These are phyloP conservation scores for Beta macrorhiza DNA, from an alignment of 179 eudicot genomes.

Conservation along the genomic window DNA sequence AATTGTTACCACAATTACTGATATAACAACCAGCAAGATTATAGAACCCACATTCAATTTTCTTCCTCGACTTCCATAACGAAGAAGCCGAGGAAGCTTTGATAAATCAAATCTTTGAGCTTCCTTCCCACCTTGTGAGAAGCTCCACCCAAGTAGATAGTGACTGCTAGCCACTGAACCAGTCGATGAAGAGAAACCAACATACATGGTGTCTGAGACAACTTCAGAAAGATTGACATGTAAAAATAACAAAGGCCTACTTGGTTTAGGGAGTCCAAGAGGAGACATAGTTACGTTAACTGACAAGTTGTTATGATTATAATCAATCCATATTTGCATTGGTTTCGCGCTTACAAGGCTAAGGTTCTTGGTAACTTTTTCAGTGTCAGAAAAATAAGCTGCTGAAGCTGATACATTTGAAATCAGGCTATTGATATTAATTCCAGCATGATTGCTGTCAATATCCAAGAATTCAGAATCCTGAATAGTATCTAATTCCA, in stretches of 20 bases:
- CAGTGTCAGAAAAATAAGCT: conserved; percentile 18
- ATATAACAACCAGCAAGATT: conserved; percentile 8
- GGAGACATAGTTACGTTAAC: conserved; percentile 37
- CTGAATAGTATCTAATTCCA: conserved; percentile 35
- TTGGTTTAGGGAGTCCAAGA: conserved; percentile 23
- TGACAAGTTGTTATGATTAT: conserved; percentile 13
- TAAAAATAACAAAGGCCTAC: conserved; percentile 25
- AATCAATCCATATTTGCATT: conserved; percentile 46
- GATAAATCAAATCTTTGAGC: conserved; percentile 26
- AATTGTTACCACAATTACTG: not conserved
- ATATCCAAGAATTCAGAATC: conserved; percentile 27
- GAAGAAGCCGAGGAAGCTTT: conserved; percentile 35
- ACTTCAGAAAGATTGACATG: conserved; percentile 26
- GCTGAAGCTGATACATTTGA: conserved; percentile 27
- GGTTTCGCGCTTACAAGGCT: conserved; percentile 31
- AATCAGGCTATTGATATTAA: conserved; percentile 32
- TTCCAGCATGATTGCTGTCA: conserved; percentile 42
- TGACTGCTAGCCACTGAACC: conserved; percentile 19
- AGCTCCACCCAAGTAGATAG: conserved; percentile 46
- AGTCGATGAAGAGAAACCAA: conserved; percentile 36
- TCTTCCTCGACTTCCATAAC: not conserved
- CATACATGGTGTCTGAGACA: conserved; percentile 32
- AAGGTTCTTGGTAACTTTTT: conserved; percentile 17
- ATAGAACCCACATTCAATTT: not conserved
- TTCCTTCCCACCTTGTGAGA: conserved; percentile 18